phyloP scores from a whole-genome alignment of 345 rosid species.

The Arabidopsis suecica region DNA sequence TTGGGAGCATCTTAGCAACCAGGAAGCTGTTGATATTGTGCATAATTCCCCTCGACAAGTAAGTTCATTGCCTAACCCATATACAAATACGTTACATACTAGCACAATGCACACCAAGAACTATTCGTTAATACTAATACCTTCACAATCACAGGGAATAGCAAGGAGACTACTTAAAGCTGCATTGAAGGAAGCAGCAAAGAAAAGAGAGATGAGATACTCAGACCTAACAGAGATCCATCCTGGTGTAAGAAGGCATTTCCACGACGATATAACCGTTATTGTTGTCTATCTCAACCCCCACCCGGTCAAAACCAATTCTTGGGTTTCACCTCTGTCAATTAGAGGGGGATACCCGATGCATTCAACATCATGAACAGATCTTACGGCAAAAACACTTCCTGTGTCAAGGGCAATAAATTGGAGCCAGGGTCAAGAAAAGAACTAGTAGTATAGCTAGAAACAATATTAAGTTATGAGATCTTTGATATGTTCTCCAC shows the following conservation, averaged over 20 bases:
- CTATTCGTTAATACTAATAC: slow-evolving; percentile 15
- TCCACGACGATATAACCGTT: slow-evolving; percentile 75
- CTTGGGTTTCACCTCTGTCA: slow-evolving; percentile 49
- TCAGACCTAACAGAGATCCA: slow-evolving; percentile 68
- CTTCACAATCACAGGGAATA: slow-evolving; percentile 56
- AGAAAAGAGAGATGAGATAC: slow-evolving; percentile 85
- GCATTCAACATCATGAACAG: slow-evolving; percentile 36
- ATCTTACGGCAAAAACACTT: slow-evolving; percentile 5
- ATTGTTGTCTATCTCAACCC: slow-evolving; percentile 58
- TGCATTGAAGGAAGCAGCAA: slow-evolving; percentile 78
- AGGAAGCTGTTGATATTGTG: slow-evolving; percentile 71
- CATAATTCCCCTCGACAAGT: slow-evolving; percentile 59
- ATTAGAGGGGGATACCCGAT: slow-evolving; percentile 55
- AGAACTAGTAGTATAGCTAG: slow-evolving; percentile 36
- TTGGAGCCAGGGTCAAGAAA: slow-evolving; percentile 6
- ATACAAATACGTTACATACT: background rate
- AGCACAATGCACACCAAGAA: slow-evolving; percentile 9
- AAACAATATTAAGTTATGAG: slow-evolving; percentile 16
- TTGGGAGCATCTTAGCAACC: slow-evolving; percentile 84
- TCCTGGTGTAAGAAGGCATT: slow-evolving; percentile 75
- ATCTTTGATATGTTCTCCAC: slow-evolving; percentile 27
- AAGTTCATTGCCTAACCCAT: slow-evolving; percentile 36
- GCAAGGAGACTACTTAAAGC: slow-evolving; percentile 71
- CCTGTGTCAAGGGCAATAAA: background rate
- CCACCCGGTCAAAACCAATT: slow-evolving; percentile 23